These are phyloP conservation scores for Boletus sp. DNA, from an alignment of 1,284 basidiomycete species.

Conservation along the genomic window DNA sequence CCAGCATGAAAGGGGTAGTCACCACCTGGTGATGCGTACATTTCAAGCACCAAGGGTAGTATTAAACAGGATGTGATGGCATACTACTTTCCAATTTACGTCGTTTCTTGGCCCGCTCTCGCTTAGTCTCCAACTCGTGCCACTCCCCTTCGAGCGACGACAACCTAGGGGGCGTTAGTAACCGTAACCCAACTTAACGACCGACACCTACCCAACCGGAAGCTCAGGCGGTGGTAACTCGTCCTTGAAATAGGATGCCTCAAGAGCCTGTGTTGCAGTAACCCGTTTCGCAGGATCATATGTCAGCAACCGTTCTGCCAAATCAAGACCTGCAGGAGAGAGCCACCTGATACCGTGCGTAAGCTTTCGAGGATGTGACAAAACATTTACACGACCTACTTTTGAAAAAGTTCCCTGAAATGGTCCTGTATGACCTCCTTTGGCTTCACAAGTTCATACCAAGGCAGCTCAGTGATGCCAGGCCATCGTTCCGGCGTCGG, in stretches of 20 bases:
- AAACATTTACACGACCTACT: conserved; percentile 50
- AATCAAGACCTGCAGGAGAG: conserved; percentile 79
- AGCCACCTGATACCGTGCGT: conserved; percentile 62
- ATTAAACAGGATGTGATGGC: conserved; percentile 37
- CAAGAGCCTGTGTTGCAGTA: conserved; percentile 80
- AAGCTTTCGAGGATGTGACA: conserved; percentile 7
- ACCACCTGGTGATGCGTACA: conserved; percentile 17
- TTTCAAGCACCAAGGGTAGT: conserved; percentile 24
- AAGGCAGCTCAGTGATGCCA: conserved; percentile 82
- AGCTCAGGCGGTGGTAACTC: conserved; percentile 77
- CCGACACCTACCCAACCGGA: conserved; percentile 74
- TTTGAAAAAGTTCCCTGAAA: conserved; percentile 80
- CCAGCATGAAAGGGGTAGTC: conserved; percentile 28
- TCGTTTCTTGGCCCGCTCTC: conserved; percentile 79
- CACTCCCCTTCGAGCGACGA: conserved; percentile 87
- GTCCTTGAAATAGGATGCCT: conserved; percentile 79
- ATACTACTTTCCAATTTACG: conserved; percentile 48
- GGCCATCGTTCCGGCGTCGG: conserved; percentile 87
- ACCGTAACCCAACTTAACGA: background rate
- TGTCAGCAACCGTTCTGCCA: conserved; percentile 82
- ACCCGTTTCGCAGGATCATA: conserved; percentile 84
- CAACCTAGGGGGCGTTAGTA: conserved; percentile 50
- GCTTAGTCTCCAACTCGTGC: conserved; percentile 92
- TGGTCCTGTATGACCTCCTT: conserved; percentile 70
- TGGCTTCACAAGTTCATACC: conserved; percentile 98